Evolutionary conservation across 129 eudicot genomes (phyloP), one percentile per base, ranked within the genome.

Genomic region (Scalesia atractyloides): DNA sequence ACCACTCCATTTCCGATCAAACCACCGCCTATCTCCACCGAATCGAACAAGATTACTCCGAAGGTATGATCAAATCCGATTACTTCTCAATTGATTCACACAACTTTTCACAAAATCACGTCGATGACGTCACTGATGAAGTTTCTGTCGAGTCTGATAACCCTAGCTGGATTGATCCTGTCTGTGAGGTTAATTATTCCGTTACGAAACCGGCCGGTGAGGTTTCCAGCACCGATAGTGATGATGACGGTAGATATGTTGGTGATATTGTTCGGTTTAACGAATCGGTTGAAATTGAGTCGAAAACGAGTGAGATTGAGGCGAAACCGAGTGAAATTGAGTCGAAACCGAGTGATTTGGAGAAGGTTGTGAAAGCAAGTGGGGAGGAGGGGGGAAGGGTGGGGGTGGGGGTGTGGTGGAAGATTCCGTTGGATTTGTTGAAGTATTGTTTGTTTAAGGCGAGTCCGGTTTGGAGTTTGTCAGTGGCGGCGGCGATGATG

Each of bases 401-500:
- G 13, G 74, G 36, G n/a, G 91, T 86, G 13, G 74, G 36, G n/a
- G 92, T 86, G 13, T 90, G 97, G 99, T 90, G 99, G 99, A 94
- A 86, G 91, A 78, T 90, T 60, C 99, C 99, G 5, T 44, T 86
- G 57, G 97, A 90, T 79, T 72, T 94, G 70, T 66, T 94, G 69
- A 90, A 74, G 54, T 86, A 86, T 72, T 90, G 89, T 80, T 64
- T 81, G 46, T 76, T 88, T 36, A 90, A 81, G 83, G 91, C 81
- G 41, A 93, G 87, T 59, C 99, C 99, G 1, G 89, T 84, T 5
- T 94, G 99, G 99, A 79, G 85, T 43, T 58, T 94, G 15, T 90
- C 99, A 15, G 81, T 86, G 36, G 98, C 91, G 2, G 99, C 96
- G 41, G 99, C 99, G 18, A 80, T 90, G 61, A 52, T 94, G 88